Evolutionary conservation across 106 monocot genomes (phyloP).

Genomic region (Dendrobium officinale): DNA sequence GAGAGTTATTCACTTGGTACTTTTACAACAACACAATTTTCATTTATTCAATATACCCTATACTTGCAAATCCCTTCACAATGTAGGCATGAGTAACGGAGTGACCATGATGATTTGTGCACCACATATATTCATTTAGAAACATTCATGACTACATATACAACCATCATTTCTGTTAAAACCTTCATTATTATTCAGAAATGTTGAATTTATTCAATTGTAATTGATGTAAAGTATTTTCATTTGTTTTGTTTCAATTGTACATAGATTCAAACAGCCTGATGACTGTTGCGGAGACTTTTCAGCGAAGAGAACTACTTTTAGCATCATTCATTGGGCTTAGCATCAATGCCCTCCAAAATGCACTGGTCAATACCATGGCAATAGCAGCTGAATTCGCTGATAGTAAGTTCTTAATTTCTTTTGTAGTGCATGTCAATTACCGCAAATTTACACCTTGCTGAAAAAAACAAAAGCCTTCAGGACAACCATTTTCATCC

Average conservation of each 20-base stretch:
- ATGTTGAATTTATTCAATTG: neutral
- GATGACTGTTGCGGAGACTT: neutral
- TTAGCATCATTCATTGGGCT: neutral
- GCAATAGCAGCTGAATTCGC: constrained; percentile 5
- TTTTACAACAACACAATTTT: too few relatives aligned
- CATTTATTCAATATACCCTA: too few relatives aligned
- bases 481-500: neutral
- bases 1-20: too few relatives aligned
- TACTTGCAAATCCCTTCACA: too few relatives aligned
- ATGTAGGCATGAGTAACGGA: neutral
- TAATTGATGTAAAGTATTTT: neutral
- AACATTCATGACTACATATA: neutral
- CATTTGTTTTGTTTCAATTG: neutral
- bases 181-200: neutral
- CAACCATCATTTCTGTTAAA: neutral
- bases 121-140: neutral
- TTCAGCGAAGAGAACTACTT: constrained; percentile 1
- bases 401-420: constrained; percentile 7
- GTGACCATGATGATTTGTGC: neutral
- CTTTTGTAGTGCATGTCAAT: neutral
- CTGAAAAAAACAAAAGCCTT: neutral
- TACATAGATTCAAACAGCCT: neutral
- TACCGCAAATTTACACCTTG: neutral
- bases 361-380: neutral
- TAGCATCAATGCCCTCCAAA: neutral